Base-by-base conservation (phyloP, 176 grass and related monocot genomes). In the Thalia dealbata region DNA sequence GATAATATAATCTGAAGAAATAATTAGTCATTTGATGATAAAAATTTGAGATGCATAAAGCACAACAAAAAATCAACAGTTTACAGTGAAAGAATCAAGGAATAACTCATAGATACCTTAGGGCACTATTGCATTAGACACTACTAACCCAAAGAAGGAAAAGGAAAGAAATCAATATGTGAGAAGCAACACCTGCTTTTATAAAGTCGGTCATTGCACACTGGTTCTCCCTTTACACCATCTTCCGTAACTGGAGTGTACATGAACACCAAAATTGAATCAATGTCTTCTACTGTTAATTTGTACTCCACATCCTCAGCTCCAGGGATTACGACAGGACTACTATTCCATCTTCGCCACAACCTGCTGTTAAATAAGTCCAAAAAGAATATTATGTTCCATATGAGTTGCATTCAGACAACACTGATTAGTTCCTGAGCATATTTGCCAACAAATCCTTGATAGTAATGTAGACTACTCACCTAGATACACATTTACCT, bases 231-330 rank as follows among this genome's bases (percentile, higher is more conserved):
- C 85, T 86, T 91, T 27, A 82, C 51, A 70, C 90, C 95, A 71
- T 93, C 87, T 81, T 91, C 72, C 69, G 95, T 93, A 76, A 93
- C 87, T 66, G 85, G 95, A 13, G 77, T 85, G 67, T 99, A 99
- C 83, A 82, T 93, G 80, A 90, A 99, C 76, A 91, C 85, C 68
- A 99, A 86, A 91, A 83, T 88, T 63, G 90, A 91, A 86, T 80
- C 71, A 69, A 99, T 82, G 73, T 93, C 90, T 83, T 99, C 82
- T 52, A 93, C 10, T 9, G 85, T 93, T 55, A 93, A 59, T 64
- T 69, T 81, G 69, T 99, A 93, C 86, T 91, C 87, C 73, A 91
- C 91, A 63, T 83, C 74, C 77, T 88, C 87, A 52, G 95, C 90
- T 77, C 90, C 90, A 75, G 65, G 73, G 81, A 99, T 88, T 73